Percentiles rank a stretch among this genome's conserved stretches.
These are phyloP conservation scores for Hypoxylon sp. DNA, from an alignment of 2,329 filamentous ascomycete genomes.

Conservation along the genomic window DNA sequence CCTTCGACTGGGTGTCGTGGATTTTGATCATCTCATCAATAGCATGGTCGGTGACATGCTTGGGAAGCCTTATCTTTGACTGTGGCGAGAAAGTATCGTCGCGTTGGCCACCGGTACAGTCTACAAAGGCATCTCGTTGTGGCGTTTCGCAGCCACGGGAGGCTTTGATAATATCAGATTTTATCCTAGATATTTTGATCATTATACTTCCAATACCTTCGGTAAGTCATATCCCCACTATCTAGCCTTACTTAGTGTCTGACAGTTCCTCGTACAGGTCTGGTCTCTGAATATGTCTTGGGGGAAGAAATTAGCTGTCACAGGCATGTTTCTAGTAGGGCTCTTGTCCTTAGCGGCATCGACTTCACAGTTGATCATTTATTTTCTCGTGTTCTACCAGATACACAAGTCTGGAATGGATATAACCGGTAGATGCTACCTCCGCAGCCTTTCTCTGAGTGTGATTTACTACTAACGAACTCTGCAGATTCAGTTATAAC, in stretches of 20 bases:
- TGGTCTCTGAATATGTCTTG: constrained; percentile 8
- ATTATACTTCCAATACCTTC: constrained; percentile 7
- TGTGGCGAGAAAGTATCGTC: not conserved
- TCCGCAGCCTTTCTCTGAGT: too few relatives aligned
- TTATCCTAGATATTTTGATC: constrained; percentile 1
- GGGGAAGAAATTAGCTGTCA: constrained; percentile 3
- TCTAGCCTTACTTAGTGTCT: not conserved
- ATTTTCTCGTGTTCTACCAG: not conserved
- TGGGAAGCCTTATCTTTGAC: not conserved
- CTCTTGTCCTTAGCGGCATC: constrained; percentile 1
- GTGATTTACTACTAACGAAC: not conserved
- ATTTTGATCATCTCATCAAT: not conserved
- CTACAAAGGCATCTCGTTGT: not conserved
- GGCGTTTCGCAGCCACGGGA: not conserved
- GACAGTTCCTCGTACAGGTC: not conserved
- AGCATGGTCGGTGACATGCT: not conserved
- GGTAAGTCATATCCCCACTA: not conserved
- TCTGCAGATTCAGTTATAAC: not conserved
- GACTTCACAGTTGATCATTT: not conserved
- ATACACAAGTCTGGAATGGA: not conserved
- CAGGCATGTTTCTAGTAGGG: constrained; percentile 6
- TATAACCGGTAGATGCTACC: not conserved
- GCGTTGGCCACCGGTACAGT: not conserved
- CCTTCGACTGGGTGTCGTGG: not conserved
- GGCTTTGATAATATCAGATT: not conserved